A percentile compares a stretch with the other conserved stretches of the same genome.
Evolutionary conservation across 495 filamentous ascomycete genomes (phyloP).

Genomic region (Elaphomyces granulatus): DNA sequence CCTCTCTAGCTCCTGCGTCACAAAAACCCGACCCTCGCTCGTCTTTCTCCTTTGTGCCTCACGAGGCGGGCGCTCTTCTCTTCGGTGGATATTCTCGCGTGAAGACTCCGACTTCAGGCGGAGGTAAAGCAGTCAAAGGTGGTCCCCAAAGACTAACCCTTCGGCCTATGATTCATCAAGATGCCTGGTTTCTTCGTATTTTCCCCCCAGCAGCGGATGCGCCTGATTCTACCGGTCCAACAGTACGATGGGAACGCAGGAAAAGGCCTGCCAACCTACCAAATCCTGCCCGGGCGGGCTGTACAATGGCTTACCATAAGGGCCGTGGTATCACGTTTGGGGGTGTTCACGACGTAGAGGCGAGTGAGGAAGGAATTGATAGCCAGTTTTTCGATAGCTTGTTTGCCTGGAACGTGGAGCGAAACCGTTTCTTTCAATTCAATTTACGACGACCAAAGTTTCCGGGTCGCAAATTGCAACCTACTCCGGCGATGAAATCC

Average conservation of each 20-base stretch:
- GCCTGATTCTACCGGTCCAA: conserved; percentile 43
- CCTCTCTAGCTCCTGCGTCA: conserved; percentile 52
- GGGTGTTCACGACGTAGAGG: conserved; percentile 85
- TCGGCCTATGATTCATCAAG: conserved; percentile 78
- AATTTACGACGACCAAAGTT: conserved; percentile 54
- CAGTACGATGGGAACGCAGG: conserved; percentile 75
- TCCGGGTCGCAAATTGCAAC: conserved; percentile 42
- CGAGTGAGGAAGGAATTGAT: conserved; percentile 89
- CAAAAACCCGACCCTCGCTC: conserved; percentile 81
- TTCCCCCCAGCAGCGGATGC: conserved; percentile 52
- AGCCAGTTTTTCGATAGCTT: conserved; percentile 88
- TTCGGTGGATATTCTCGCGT: conserved; percentile 90
- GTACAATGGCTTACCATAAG: conserved; percentile 85
- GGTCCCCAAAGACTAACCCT: conserved; percentile 52
- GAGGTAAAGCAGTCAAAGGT: conserved; percentile 45
- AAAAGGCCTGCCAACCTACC: conserved; percentile 88
- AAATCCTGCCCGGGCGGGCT: conserved; percentile 67
- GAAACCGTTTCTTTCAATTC: conserved; percentile 84
- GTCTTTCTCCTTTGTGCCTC: conserved; percentile 79
- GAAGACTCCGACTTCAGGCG: conserved; percentile 43
- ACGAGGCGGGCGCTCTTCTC: conserved; percentile 75
- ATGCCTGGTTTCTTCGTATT: conserved; percentile 86
- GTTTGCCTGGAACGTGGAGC: conserved; percentile 83
- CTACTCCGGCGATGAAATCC: conserved; percentile 39
- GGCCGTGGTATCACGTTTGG: conserved; percentile 88